Evolutionary conservation across 169 alveolate genomes (phyloP).

Genomic region (Plasmodium gaboni): DNA sequence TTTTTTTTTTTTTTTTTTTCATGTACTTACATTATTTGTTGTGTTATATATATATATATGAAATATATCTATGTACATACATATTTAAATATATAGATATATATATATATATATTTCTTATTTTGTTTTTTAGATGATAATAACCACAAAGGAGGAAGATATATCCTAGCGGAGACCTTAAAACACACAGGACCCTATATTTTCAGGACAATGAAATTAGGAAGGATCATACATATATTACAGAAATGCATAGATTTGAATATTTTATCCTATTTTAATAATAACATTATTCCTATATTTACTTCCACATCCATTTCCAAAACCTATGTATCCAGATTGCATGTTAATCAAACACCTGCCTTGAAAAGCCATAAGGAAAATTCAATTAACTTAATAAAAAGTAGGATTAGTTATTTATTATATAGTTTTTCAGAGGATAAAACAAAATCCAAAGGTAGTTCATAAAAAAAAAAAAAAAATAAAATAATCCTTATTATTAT

Average conservation of each 20-base stretch:
- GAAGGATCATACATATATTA: slow-evolving; percentile 80
- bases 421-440: slow-evolving; percentile 66
- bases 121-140: slow-evolving; percentile 35
- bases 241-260: slow-evolving; percentile 80
- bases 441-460: slow-evolving; percentile 42
- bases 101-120: background rate
- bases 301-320: slow-evolving; percentile 74
- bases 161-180: slow-evolving; percentile 81
- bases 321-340: slow-evolving; percentile 57
- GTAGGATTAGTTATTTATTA: slow-evolving; percentile 35
- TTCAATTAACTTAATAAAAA: slow-evolving; percentile 53
- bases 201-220: slow-evolving; percentile 79
- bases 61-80: background rate
- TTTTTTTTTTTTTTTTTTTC: too few species aligned
- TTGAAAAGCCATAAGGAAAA: slow-evolving; percentile 42
- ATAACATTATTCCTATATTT: slow-evolving; percentile 81
- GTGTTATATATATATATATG: too few species aligned
- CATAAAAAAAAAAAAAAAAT: background rate
- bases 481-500: background rate
- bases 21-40: too few species aligned
- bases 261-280: slow-evolving; percentile 78
- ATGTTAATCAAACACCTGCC: slow-evolving; percentile 53
- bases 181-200: slow-evolving; percentile 80
- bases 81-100: background rate
- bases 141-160: slow-evolving; percentile 81